Conservation (phyloP, 768 basidiomycete genomes). For the Leccinum longicurvipes region DNA sequence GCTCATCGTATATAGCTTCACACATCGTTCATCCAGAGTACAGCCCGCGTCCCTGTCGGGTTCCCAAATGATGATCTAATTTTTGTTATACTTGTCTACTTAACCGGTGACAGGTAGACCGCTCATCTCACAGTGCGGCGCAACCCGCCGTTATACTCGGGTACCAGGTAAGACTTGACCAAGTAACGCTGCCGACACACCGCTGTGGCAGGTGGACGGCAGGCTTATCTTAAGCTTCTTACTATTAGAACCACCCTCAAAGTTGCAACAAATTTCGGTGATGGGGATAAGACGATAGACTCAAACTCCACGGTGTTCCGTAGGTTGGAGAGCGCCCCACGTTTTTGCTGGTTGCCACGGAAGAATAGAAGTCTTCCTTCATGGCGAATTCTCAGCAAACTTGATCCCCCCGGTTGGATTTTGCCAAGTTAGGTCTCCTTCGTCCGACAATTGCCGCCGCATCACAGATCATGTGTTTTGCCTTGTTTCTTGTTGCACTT, state of each 20-base stretch:
- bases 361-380: slow-evolving; percentile 32
- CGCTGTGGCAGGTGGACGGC: slow-evolving; percentile 1
- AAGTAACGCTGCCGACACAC: slow-evolving; percentile 22
- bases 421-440: slow-evolving; percentile 10
- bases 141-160: slow-evolving; percentile 2
- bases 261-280: slow-evolving; percentile 1
- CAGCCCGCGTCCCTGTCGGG: slow-evolving; percentile 30
- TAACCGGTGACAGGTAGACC: slow-evolving; percentile 23
- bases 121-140: slow-evolving; percentile 16
- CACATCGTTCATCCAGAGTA: slow-evolving; percentile 27
- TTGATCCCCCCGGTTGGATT: slow-evolving; percentile 11
- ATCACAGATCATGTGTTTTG: slow-evolving; percentile 2
- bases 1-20: slow-evolving; percentile 37
- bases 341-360: slow-evolving; percentile 31
- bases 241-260: background rate
- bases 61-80: slow-evolving; percentile 25
- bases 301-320: slow-evolving; percentile 26
- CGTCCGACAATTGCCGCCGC: slow-evolving; percentile 18
- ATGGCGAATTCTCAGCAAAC: slow-evolving; percentile 21
- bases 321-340: slow-evolving; percentile 18
- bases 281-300: slow-evolving; percentile 19
- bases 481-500: slow-evolving; percentile 2
- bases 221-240: background rate
- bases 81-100: slow-evolving; percentile 10
- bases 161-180: slow-evolving; percentile 19